Evolutionary conservation across 805 yeast species (phyloP).

Genomic region (Limtongozyma cylindracea): DNA sequence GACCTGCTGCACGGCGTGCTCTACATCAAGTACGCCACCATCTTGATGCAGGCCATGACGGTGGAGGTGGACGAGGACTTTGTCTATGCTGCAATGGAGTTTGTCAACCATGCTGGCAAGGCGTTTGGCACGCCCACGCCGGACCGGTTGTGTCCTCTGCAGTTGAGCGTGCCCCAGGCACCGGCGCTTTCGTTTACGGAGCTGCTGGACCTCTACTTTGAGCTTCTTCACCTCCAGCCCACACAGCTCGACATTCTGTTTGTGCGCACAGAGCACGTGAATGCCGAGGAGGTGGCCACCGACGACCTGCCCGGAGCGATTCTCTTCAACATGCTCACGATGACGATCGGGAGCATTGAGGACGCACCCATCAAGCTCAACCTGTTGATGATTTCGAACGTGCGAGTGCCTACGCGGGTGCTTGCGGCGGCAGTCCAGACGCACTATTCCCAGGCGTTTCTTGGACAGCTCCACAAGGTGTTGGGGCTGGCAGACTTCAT

Average conservation of each 20-base stretch:
- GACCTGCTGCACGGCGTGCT: constrained; percentile 81
- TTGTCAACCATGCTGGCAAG: constrained; percentile 61
- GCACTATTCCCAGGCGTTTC: constrained; percentile 80
- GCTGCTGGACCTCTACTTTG: constrained; percentile 69
- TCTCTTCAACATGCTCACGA: constrained; percentile 67
- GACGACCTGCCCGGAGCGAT: constrained; percentile 44
- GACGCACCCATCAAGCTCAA: constrained; percentile 88
- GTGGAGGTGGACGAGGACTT: constrained; percentile 89
- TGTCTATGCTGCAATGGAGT: constrained; percentile 56
- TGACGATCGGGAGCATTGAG: constrained; percentile 93
- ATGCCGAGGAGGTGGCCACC: constrained; percentile 31
- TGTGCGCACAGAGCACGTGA: constrained; percentile 62
- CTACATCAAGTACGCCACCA: constrained; percentile 78
- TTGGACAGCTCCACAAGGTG: constrained; percentile 78
- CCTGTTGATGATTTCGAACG: constrained; percentile 70
- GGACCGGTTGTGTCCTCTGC: constrained; percentile 34
- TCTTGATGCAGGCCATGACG: constrained; percentile 74
- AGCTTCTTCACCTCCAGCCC: constrained; percentile 81
- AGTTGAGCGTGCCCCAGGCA: constrained; percentile 49
- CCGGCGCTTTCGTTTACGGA: constrained; percentile 19
- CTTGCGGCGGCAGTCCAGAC: constrained; percentile 45
- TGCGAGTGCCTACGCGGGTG: constrained; percentile 63
- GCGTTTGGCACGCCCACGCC: constrained; percentile 27
- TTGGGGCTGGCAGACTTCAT: constrained; percentile 90
- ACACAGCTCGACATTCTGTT: constrained; percentile 72